Evolutionary conservation across 768 basidiomycete genomes (phyloP), one percentile per base, ranked within the genome.

Genomic region (Mycena rebaudengoi): DNA sequence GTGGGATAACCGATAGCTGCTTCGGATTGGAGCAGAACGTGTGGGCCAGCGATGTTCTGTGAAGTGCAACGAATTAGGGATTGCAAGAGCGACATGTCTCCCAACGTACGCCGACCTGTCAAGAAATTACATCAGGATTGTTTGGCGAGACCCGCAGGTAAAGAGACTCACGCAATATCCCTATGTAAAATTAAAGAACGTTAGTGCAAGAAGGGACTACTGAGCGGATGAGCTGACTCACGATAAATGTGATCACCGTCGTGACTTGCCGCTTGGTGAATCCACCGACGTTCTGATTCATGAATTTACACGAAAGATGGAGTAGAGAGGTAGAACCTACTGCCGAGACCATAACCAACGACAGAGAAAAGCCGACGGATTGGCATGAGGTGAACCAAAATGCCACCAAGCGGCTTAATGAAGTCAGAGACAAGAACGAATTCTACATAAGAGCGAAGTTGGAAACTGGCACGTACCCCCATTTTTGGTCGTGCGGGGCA

Each of bases 261-360:
- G 72, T 74, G 50, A 73, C 71, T 43, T 72, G 72, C 45, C 69
- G 63, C 69, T 74, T 74, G 21, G 73, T 73, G 40, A 73, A 74
- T 0, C 73, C 73, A 30, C 71, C 71, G n/a, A 73, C 64, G 48
- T 68, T 64, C 71, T 74, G 4, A 18, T 21, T n/a, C 28, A 2
- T 18, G 60, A 23, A 60, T 26, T 25, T 25, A n/a, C 41, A 45
- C 6, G 30, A 28, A 26, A 23, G 7, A 32, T 11, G 20, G 2
- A 10, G 7, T 30, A 14, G 33, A 35, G 37, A 33, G 35, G 16
- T 10, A 45, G n/a, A 11, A 49, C 64, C 18, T 33, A 60, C 64
- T 11, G 64, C 58, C 20, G 73, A 74, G 25, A 74, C 66, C 73
- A 73, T 74, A 13, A 74, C 73, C 11, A 74, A 50, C 5, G 69